Conservation (phyloP, 208 protist species). For the Phytomonas francai region DNA sequence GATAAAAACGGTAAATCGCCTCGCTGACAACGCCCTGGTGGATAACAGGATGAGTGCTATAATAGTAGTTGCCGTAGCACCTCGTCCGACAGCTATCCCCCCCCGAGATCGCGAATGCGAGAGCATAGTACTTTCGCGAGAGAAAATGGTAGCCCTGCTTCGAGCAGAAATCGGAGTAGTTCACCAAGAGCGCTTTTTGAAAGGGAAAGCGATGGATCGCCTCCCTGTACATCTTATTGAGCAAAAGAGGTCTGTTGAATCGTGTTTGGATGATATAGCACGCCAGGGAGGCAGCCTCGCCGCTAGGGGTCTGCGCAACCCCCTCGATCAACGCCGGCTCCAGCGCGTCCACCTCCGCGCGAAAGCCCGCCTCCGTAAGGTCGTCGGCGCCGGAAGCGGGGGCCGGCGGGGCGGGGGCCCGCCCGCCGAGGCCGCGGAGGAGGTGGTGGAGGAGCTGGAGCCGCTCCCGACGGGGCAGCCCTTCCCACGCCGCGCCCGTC, state of each 20-base stretch:
- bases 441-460: slow-evolving; percentile 55
- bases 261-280: slow-evolving; percentile 63
- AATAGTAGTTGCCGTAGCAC: slow-evolving; percentile 71
- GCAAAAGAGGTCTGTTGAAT: slow-evolving; percentile 36
- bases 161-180: slow-evolving; percentile 75
- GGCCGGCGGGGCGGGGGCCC: not conserved
- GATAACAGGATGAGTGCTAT: slow-evolving; percentile 19
- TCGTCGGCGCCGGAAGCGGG: no score
- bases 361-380: slow-evolving; percentile 1
- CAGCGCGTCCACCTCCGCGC: slow-evolving; percentile 16
- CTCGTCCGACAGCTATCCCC: slow-evolving; percentile 47
- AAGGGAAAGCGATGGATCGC: slow-evolving; percentile 48
- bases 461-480: slow-evolving; percentile 20
- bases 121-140: slow-evolving; percentile 64
- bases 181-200: slow-evolving; percentile 51
- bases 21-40: slow-evolving; percentile 27
- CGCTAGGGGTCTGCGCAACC: slow-evolving; percentile 36
- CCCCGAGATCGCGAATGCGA: slow-evolving; percentile 40
- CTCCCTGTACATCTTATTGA: slow-evolving; percentile 58
- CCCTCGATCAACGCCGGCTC: slow-evolving; percentile 39
- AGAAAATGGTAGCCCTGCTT: slow-evolving; percentile 37
- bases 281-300: slow-evolving; percentile 58
- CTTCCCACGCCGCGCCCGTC: slow-evolving; percentile 37
- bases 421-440: slow-evolving; percentile 33
- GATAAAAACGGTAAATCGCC: slow-evolving; percentile 36